A percentile compares a stretch with the other conserved stretches of the same genome.
phyloP scores from a whole-genome alignment of 2,329 filamentous ascomycete species.

The Nakataea oryzae region DNA sequence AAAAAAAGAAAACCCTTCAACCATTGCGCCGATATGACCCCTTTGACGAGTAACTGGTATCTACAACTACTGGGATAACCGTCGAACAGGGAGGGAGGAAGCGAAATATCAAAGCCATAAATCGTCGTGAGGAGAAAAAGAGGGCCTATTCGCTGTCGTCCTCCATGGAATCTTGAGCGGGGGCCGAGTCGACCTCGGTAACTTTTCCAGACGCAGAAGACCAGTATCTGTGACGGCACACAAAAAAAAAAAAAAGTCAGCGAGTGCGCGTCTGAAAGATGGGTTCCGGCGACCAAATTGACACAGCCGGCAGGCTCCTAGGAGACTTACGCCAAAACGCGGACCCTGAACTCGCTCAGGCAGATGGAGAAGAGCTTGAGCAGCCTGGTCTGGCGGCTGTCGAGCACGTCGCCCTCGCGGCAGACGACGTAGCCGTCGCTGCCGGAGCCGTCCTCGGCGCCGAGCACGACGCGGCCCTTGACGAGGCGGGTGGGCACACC shows the following conservation, averaged over 20 bases:
- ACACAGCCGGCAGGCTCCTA: too few species aligned
- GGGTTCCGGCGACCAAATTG: neutral
- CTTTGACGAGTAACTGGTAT: constrained; percentile 1
- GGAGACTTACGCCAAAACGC: constrained; percentile 56
- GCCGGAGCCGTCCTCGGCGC: constrained; percentile 41
- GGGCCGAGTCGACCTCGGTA: constrained; percentile 38
- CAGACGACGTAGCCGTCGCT: constrained; percentile 64
- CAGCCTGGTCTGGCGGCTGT: constrained; percentile 85
- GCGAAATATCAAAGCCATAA: neutral
- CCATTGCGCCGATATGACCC: constrained; percentile 1
- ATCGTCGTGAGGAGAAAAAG: neutral
- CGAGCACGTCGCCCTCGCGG: constrained; percentile 72
- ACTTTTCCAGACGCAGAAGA: constrained; percentile 46
- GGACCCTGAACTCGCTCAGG: constrained; percentile 81
- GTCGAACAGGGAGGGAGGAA: neutral
- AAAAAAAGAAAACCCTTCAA: neutral
- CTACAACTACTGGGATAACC: neutral
- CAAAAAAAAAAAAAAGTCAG: neutral
- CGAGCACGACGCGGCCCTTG: constrained; percentile 76
- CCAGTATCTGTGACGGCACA: constrained; percentile 45
- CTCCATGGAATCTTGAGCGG: constrained; percentile 14
- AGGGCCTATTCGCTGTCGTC: constrained; percentile 4
- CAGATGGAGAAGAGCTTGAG: constrained; percentile 90
- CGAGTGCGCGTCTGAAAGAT: neutral
- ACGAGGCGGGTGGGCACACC: constrained; percentile 83